A percentile compares a stretch with the other conserved stretches of the same genome.
Conservation (phyloP, 2,329 filamentous ascomycete species). For the Sphaerulina musiva region DNA sequence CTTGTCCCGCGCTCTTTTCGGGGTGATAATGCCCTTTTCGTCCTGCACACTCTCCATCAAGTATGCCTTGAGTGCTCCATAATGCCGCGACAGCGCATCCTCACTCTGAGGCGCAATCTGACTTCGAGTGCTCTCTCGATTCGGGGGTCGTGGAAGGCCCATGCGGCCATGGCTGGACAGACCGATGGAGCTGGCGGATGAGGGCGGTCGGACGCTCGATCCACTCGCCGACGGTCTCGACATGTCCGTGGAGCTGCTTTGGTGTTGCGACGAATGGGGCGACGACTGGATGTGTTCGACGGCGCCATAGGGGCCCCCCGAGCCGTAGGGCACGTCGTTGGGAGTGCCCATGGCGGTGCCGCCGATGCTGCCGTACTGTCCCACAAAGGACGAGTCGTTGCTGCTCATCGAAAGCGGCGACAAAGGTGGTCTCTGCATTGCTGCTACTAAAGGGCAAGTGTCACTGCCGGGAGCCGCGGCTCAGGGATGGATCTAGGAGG, state of each 20-base stretch:
- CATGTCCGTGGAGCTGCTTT: conserved; percentile 35
- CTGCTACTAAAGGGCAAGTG: neutral
- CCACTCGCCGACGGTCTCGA: conserved; percentile 50
- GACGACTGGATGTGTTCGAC: conserved; percentile 27
- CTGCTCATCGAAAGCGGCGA: conserved; percentile 76
- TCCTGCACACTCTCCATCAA: conserved; percentile 65
- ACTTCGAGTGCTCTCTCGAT: conserved; percentile 50
- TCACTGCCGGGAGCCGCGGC: conserved; percentile 2
- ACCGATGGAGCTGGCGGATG: conserved; percentile 81
- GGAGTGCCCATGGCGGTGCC: conserved; percentile 17
- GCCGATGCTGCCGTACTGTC: conserved; percentile 23
- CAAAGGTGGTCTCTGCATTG: conserved; percentile 34
- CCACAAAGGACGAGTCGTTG: conserved; percentile 55
- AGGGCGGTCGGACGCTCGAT: conserved; percentile 53
- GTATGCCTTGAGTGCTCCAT: conserved; percentile 69
- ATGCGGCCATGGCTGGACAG: conserved; percentile 71
- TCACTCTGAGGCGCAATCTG: conserved; percentile 48
- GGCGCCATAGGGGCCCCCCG: conserved; percentile 29
- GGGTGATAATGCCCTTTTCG: conserved; percentile 64
- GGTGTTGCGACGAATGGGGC: conserved; percentile 36
- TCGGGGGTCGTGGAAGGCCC: conserved; percentile 24
- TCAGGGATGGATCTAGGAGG: conserved; percentile 1
- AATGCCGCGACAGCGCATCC: conserved; percentile 71
- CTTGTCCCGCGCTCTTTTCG: conserved; percentile 91
- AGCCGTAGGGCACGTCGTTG: conserved; percentile 23